Base-by-base conservation (phyloP, 106 monocot species). In the Agapanthus africanus region DNA sequence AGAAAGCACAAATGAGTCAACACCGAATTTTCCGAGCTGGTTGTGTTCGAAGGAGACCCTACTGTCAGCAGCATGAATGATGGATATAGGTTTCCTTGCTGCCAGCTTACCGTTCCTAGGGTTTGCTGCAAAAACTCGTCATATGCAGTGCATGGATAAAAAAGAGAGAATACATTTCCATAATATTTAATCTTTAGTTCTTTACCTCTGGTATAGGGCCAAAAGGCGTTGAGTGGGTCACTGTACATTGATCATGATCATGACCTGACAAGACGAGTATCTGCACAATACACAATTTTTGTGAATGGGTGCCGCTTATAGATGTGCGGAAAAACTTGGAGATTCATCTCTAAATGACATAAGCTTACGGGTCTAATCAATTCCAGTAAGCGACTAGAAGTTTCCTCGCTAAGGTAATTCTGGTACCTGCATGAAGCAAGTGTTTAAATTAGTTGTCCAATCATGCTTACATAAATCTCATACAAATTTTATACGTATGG, bases 171-270 rank as follows among this genome's bases (percentile, higher is more conserved):
- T 44, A 27, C 36, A n/a, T n/a, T 36, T 36, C 10, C 23, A 71
- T 26, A 30, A 62, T n/a, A n/a, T n/a, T n/a, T n/a, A n/a, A n/a
- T n/a, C n/a, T n/a, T n/a, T n/a, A n/a, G n/a, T 40, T 46, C 36
- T 46, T 73, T 76, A 90, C 97, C 92, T 99, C 97, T 64, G 41
- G 73, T 35, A 92, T 77, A 16, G 80, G 22, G n/a, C 87, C 97
- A 79, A 31, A 41, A 49, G 87, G 72, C 7, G 90, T 84, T 40
- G 85, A 75, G 67, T 99, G 97, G 8, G 51, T 65, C 40, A 99
- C 77, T 35, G 92, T 90, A 54, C 97, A 99, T 72, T 93, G 97
- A 83, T 99, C 97, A 74, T 99, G 97, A 78, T 99, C 97, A 87
- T 99, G 97, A 59, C 92, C 97, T 23, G 97, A 99, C 44, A 99